Percentiles rank a stretch among this genome's conserved stretches.
These are phyloP conservation scores for Albatrellus ellisii DNA, from an alignment of 768 basidiomycete genomes.

Conservation along the genomic window DNA sequence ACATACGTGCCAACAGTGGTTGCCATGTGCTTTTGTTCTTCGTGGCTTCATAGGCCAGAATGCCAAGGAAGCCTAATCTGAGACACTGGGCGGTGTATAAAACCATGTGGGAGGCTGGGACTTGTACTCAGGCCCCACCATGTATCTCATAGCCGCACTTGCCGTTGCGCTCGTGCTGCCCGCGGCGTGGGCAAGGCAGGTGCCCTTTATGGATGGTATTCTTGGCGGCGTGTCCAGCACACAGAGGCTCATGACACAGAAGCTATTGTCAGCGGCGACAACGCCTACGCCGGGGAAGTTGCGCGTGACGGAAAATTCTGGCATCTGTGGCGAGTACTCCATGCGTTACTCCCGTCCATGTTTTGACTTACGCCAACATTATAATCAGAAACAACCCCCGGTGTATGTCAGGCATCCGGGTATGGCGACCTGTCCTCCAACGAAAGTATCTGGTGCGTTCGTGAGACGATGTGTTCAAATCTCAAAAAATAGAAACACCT, in stretches of 20 bases:
- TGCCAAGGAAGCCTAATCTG: too few relatives aligned
- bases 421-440: conserved; percentile 45
- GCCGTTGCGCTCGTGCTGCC: background rate
- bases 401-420: conserved; percentile 49
- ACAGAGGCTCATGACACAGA: background rate
- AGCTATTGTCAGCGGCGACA: background rate
- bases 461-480: too few relatives aligned
- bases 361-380: background rate
- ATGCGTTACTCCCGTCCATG: background rate
- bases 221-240: background rate
- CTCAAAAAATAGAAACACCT: too few relatives aligned
- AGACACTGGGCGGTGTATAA: background rate
- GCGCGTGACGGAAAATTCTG: conserved; percentile 45
- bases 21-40: too few relatives aligned
- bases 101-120: background rate
- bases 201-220: background rate
- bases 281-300: conserved; percentile 31
- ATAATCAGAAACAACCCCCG: conserved; percentile 36
- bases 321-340: conserved; percentile 36
- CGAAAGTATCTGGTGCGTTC: conserved; percentile 42
- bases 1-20: too few relatives aligned
- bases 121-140: background rate
- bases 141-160: background rate
- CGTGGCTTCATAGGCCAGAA: too few relatives aligned
- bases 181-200: background rate